A percentile compares a stretch with the other conserved stretches of the same genome.
Conservation (phyloP, 768 basidiomycete genomes). For the Trametes punicea region DNA sequence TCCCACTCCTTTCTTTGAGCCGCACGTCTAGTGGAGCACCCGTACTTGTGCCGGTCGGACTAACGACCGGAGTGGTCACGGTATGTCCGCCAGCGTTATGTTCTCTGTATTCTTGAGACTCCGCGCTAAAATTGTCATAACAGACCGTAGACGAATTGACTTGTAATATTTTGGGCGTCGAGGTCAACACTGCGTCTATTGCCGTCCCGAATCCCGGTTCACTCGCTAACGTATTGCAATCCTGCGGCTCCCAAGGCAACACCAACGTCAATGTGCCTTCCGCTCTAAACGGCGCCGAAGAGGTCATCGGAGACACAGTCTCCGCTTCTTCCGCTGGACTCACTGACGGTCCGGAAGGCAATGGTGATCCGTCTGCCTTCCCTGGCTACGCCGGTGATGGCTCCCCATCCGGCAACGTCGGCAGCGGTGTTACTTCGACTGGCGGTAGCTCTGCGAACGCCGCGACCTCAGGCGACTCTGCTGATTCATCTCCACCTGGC, state of each 20-base stretch:
- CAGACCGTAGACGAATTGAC: neutral
- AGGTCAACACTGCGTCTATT: neutral
- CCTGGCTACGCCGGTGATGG: neutral
- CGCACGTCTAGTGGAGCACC: slow-evolving; percentile 3
- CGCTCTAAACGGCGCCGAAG: neutral
- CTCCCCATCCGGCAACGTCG: neutral
- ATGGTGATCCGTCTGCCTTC: neutral
- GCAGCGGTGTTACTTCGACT: neutral
- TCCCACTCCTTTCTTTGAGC: slow-evolving; percentile 10
- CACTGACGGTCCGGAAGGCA: neutral
- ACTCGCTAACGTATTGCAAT: neutral
- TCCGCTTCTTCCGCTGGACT: neutral
- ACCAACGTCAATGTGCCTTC: neutral
- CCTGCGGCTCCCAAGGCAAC: neutral
- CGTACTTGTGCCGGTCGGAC: neutral
- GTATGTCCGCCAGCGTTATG: neutral
- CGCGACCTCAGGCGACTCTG: neutral
- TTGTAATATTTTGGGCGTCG: neutral
- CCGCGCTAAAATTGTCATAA: neutral
- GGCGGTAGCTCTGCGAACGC: neutral
- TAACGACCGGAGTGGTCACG: neutral
- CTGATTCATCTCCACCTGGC: neutral
- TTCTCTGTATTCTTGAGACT: neutral
- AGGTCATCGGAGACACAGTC: neutral
- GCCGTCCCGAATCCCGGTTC: neutral